Conservation (phyloP, 305 asterid species). For the Solanum aculeatissimum region DNA sequence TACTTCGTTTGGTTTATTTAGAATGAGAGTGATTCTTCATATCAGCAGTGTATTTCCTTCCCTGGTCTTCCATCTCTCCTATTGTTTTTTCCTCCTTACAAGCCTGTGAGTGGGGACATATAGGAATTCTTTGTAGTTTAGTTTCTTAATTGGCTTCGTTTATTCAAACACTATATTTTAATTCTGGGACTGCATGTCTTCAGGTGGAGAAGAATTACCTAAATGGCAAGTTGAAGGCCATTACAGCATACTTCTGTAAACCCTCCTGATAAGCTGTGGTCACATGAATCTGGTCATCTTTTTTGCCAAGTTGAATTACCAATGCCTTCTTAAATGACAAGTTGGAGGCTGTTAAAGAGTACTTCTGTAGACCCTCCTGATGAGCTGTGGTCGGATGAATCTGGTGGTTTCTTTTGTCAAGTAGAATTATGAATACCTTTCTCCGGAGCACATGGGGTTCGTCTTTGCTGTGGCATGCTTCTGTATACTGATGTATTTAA, state of each 20-base stretch:
- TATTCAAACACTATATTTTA: not conserved
- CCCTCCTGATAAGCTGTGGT: slow-evolving; percentile 9
- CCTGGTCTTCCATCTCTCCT: not conserved
- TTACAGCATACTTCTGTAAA: slow-evolving; percentile 69
- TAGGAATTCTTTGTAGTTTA: not conserved
- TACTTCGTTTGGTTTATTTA: not conserved
- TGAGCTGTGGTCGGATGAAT: not conserved
- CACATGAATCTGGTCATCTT: not conserved
- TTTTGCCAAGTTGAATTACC: not conserved
- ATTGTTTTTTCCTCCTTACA: not conserved
- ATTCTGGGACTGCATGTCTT: not conserved
- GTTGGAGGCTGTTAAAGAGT: slow-evolving; percentile 79
- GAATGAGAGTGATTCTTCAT: not conserved
- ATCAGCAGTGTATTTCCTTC: not conserved
- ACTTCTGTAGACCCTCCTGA: slow-evolving; percentile 34
- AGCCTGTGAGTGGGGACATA: not conserved
- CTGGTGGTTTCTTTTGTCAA: not conserved
- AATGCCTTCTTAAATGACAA: slow-evolving; percentile 27
- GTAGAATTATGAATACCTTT: not conserved
- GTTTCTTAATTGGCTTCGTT: not conserved
- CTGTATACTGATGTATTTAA: not conserved
- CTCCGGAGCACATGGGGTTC: not conserved
- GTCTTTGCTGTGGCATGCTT: not conserved
- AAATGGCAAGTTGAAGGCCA: slow-evolving; percentile 70
- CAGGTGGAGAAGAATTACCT: slow-evolving; percentile 83